phyloP scores from a whole-genome alignment of 352 stramenopile species.

The Phytophthora meadii region DNA sequence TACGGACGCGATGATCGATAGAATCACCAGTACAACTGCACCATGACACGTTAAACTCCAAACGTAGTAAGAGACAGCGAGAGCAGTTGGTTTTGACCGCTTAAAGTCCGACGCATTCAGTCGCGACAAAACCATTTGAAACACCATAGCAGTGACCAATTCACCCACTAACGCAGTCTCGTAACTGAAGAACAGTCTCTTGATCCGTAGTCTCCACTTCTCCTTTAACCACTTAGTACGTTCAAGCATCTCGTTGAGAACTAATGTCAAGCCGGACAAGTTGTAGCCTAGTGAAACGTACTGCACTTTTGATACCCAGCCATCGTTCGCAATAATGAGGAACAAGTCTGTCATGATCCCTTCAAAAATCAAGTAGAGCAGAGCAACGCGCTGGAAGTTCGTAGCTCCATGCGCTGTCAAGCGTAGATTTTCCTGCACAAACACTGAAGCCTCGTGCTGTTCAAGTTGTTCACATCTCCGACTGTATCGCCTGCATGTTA shows the following conservation, averaged over 20 bases:
- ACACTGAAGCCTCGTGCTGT: conserved; percentile 12
- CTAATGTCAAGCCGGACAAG: no score
- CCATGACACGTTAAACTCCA: conserved; percentile 26
- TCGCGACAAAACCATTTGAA: conserved; percentile 12
- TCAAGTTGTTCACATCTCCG: conserved; percentile 11
- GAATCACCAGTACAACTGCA: conserved; percentile 19
- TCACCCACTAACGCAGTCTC: conserved; percentile 18
- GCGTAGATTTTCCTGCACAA: conserved; percentile 11
- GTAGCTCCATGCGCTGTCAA: conserved; percentile 5
- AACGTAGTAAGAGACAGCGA: conserved; percentile 23
- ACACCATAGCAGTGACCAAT: conserved; percentile 4
- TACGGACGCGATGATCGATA: conserved; percentile 14
- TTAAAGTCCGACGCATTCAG: conserved; percentile 29
- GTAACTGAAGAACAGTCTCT: conserved; percentile 20
- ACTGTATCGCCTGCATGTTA: conserved; percentile 6
- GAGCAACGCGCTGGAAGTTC: conserved; percentile 9
- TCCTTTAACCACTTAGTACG: conserved; percentile 6
- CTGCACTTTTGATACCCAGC: conserved; percentile 6
- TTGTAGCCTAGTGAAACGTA: conserved; percentile 9
- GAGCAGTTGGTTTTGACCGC: conserved; percentile 9
- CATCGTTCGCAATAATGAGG: conserved; percentile 17
- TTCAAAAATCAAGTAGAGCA: conserved; percentile 30
- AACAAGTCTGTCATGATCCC: conserved; percentile 22
- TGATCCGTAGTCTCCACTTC: not conserved
- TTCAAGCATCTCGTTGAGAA: conserved; percentile 10